Percentiles rank a stretch among this genome's conserved stretches.
Evolutionary conservation across 2,329 filamentous ascomycete species (phyloP).

Genomic region (Colletotrichum tamarilloi): DNA sequence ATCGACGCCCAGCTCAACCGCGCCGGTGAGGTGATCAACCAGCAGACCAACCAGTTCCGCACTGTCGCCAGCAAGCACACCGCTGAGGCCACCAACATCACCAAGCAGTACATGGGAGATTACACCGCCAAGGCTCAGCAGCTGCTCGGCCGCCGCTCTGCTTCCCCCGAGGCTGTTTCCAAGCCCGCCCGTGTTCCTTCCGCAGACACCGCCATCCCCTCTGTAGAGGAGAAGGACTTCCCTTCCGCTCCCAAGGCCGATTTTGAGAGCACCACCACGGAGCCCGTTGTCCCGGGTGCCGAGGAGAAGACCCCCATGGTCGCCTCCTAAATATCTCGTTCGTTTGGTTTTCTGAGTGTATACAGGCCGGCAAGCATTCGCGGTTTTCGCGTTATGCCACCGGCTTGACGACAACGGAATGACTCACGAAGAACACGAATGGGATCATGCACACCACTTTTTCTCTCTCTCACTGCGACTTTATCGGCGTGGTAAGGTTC

Average conservation of each 20-base stretch:
- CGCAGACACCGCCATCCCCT: slow-evolving; percentile 29
- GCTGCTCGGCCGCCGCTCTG: slow-evolving; percentile 64
- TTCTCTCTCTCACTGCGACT: slow-evolving; percentile 15
- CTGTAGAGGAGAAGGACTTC: slow-evolving; percentile 40
- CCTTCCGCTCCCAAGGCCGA: slow-evolving; percentile 36
- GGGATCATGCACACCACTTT: slow-evolving; percentile 28
- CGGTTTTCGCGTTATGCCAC: slow-evolving; percentile 21
- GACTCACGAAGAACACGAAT: slow-evolving; percentile 34
- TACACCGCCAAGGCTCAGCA: slow-evolving; percentile 76
- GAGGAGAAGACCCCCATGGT: slow-evolving; percentile 41
- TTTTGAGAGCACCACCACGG: slow-evolving; percentile 18
- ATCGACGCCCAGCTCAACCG: slow-evolving; percentile 73
- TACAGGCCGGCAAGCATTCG: slow-evolving; percentile 20
- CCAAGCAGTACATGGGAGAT: slow-evolving; percentile 76
- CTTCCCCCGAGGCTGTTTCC: slow-evolving; percentile 54
- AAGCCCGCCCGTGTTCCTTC: slow-evolving; percentile 45
- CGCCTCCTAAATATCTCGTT: slow-evolving; percentile 35
- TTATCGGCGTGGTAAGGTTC: slow-evolving; percentile 26
- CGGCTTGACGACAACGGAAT: slow-evolving; percentile 34
- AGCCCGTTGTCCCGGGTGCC: slow-evolving; percentile 39
- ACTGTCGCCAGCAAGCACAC: slow-evolving; percentile 73
- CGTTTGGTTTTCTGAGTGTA: slow-evolving; percentile 33
- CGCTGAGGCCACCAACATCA: slow-evolving; percentile 69
- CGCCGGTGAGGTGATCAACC: slow-evolving; percentile 66
- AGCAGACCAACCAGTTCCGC: slow-evolving; percentile 73